Evolutionary conservation across 495 filamentous ascomycete species (phyloP).

Genomic region (Talaromyces trachyspermus): DNA sequence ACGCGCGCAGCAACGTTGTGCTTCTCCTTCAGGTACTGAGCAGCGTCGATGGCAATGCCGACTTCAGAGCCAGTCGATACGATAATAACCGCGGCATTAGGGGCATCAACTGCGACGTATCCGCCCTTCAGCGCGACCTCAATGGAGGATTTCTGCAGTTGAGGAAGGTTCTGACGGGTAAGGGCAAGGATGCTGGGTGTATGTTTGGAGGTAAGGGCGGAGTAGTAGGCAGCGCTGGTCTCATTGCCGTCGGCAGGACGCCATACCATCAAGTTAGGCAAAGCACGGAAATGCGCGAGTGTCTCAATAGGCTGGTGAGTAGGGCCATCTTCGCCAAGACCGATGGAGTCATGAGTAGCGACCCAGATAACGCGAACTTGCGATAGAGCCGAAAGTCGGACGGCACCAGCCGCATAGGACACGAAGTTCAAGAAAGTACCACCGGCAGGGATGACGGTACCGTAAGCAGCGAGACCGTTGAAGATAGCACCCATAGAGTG

Average conservation of each 20-base stretch:
- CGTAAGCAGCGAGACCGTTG: conserved; percentile 96
- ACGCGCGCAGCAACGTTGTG: conserved; percentile 84
- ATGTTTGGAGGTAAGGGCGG: conserved; percentile 81
- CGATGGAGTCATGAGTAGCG: conserved; percentile 98
- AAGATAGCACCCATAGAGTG: conserved; percentile 97
- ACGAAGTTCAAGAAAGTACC: conserved; percentile 99
- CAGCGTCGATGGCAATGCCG: conserved; percentile 84
- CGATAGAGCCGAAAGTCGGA: conserved; percentile 87
- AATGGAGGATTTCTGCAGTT: conserved; percentile 87
- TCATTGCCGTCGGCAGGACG: conserved; percentile 98
- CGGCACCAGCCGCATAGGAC: conserved; percentile 92
- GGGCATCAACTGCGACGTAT: conserved; percentile 79
- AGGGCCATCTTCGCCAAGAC: conserved; percentile 96
- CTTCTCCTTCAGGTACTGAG: conserved; percentile 81
- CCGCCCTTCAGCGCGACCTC: conserved; percentile 87
- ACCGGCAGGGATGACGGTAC: conserved; percentile 84
- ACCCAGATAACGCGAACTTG: conserved; percentile 91
- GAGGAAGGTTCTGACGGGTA: conserved; percentile 96
- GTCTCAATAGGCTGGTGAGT: conserved; percentile 99
- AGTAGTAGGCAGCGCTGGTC: conserved; percentile 95
- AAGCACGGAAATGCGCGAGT: conserved; percentile 97
- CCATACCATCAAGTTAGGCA: conserved; percentile 99
- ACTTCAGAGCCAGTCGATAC: conserved; percentile 96
- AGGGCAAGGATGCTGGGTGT: conserved; percentile 90
- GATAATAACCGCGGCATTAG: conserved; percentile 80